These are phyloP conservation scores for Fusarium sp. DNA, from an alignment of 2,329 filamentous ascomycete species.

Conservation along the genomic window DNA sequence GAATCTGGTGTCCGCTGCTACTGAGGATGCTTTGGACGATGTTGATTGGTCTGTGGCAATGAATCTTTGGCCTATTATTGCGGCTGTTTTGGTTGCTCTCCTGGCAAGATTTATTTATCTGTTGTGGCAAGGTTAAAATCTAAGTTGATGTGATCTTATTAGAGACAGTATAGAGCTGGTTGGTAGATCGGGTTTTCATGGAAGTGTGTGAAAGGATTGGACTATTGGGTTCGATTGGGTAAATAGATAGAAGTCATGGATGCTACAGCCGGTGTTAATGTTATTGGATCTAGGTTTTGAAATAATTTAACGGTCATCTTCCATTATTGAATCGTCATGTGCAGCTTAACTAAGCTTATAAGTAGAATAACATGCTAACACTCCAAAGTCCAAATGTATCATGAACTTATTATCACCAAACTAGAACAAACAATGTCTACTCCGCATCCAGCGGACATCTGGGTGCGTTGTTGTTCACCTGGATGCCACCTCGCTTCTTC, in stretches of 20 bases:
- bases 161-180: not conserved
- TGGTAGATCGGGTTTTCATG: not conserved
- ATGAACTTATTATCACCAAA: conserved; percentile 9
- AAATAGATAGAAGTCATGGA: not conserved
- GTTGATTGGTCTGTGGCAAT: conserved; percentile 27
- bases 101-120: conserved; percentile 8
- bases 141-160: too few species aligned
- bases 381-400: conserved; percentile 2
- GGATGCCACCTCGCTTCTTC: conserved; percentile 89
- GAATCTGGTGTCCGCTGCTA: conserved; percentile 22
- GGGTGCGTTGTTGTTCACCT: conserved; percentile 84
- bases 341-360: not conserved
- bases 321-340: not conserved
- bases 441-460: conserved; percentile 82
- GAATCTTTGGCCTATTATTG: not conserved
- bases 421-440: conserved; percentile 55
- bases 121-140: not conserved
- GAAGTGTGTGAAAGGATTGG: not conserved
- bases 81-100: conserved; percentile 15
- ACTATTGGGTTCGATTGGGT: not conserved
- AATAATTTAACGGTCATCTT: not conserved
- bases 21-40: conserved; percentile 40
- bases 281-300: not conserved
- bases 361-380: not conserved
- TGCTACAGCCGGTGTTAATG: too few species aligned